Percentiles rank a stretch among this genome's conserved stretches.
Conservation (phyloP, 1,139 yeast species). For the Fermentozyma sake region DNA sequence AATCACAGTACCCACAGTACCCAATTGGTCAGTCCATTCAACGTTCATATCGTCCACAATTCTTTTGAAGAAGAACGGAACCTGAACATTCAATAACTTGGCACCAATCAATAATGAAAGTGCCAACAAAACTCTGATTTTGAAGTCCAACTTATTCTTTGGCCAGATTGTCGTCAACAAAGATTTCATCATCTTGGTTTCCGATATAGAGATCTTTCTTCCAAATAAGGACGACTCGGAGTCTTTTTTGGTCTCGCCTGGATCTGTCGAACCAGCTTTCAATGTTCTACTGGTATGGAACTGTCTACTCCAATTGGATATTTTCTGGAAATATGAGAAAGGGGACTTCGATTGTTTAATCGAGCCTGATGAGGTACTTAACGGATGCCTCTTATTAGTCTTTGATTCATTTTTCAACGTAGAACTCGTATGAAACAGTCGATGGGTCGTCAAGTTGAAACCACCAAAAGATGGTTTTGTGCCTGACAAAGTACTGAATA, state of each 20-base stretch:
- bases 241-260: too few relatives aligned
- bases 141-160: slow-evolving; percentile 62
- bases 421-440: too few relatives aligned
- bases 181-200: slow-evolving; percentile 57
- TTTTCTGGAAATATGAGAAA: slow-evolving; percentile 1
- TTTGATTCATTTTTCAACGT: too few relatives aligned
- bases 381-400: too few relatives aligned
- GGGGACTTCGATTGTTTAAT: too few relatives aligned
- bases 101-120: slow-evolving; percentile 69
- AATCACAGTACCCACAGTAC: slow-evolving; percentile 56
- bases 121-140: slow-evolving; percentile 72
- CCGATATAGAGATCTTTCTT: slow-evolving; percentile 37
- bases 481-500: too few relatives aligned
- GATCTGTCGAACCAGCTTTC: too few relatives aligned
- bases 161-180: slow-evolving; percentile 89
- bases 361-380: too few relatives aligned
- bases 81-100: slow-evolving; percentile 86
- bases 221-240: slow-evolving; percentile 13
- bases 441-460: too few relatives aligned
- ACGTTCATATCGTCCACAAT: slow-evolving; percentile 91
- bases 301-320: too few relatives aligned
- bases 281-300: too few relatives aligned
- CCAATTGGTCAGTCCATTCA: slow-evolving; percentile 69
- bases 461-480: too few relatives aligned
- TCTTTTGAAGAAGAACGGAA: slow-evolving; percentile 87